Evolutionary conservation across 257 asterid genomes (phyloP).

Genomic region (Penstemon barbatus): DNA sequence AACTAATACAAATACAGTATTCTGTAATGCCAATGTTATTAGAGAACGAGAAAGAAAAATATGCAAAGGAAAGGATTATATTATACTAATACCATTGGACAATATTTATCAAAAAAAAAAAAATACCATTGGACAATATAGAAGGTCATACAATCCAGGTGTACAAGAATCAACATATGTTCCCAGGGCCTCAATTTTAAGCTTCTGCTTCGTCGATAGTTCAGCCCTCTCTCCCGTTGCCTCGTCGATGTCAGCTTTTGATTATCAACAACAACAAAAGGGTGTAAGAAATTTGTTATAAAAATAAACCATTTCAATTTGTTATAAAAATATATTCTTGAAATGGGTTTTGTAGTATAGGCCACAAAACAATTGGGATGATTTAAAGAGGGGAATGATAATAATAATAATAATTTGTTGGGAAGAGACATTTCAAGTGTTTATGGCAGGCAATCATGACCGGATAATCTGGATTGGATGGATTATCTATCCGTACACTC

Average conservation of each 20-base stretch:
- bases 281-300: neutral
- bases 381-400: neutral
- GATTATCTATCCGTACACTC: too few species aligned
- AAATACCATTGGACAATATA: constrained; percentile 72
- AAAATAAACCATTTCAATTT: constrained; percentile 26
- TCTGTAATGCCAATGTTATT: too few species aligned
- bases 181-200: constrained; percentile 44
- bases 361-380: constrained; percentile 30
- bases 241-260: constrained; percentile 24
- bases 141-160: constrained; percentile 53
- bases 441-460: neutral
- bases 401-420: constrained; percentile 12
- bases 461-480: too few species aligned
- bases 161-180: constrained; percentile 44
- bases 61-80: too few species aligned
- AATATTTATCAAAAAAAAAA: too few species aligned
- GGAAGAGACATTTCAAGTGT: constrained; percentile 32
- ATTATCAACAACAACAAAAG: neutral
- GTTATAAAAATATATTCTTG: constrained; percentile 25
- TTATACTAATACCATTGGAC: constrained; percentile 52
- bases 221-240: constrained; percentile 38
- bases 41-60: neutral
- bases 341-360: constrained; percentile 18
- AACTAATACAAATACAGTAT: too few species aligned
- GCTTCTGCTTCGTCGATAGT: constrained; percentile 31